Evolutionary conservation across 2,329 filamentous ascomycete species (phyloP), one percentile per base, ranked within the genome.

Genomic region (Epichloe typhina): DNA sequence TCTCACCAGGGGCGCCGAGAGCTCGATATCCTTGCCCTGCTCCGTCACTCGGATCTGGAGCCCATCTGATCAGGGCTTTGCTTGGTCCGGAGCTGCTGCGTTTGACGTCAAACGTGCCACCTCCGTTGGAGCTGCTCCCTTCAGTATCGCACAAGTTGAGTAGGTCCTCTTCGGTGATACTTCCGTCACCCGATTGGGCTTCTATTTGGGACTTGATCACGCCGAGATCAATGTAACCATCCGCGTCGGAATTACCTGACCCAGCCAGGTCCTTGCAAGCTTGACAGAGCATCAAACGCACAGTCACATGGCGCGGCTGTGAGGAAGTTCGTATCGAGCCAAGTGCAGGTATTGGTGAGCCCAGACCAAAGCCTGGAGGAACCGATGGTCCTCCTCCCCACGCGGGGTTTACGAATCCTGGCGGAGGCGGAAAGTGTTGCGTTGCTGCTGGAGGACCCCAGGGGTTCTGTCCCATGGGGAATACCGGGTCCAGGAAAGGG

Each of bases 131-230:
- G 2, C 72, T 64, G 59, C 85, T 94, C 52, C 93, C 93, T 64
- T 95, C 88, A 0, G 91, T 95, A 60, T 97, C 91, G 64, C 87
- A 93, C 52, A 94, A 84, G 52, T 86, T 82, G 39, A 91, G 74
- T 58, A 97, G 75, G 60, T 96, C 90, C 26, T 75, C 61, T 72
- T 80, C 65, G 56, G 73, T 59, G 35, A 67, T 60, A 48, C 46
- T 60, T 12, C 57, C 46, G 9, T 68, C 66, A n/a, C 63, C 64
- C 6, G 62, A 61, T 52, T 83, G 77, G 50, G 73, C 73, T 50
- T 82, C 80, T 33, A 86, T 73, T 50, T 79, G 75, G 9, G 83
- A 77, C 57, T 89, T 82, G 60, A 89, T 75, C 19, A 74, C 69
- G 26, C 77, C 72, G 21, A 94, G 75, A 52, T 84, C 78, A 51